Percentiles rank a stretch among this genome's conserved stretches.
These are phyloP conservation scores for Plasmodium reichenowi DNA, from an alignment of 169 alveolate genomes.

Conservation along the genomic window DNA sequence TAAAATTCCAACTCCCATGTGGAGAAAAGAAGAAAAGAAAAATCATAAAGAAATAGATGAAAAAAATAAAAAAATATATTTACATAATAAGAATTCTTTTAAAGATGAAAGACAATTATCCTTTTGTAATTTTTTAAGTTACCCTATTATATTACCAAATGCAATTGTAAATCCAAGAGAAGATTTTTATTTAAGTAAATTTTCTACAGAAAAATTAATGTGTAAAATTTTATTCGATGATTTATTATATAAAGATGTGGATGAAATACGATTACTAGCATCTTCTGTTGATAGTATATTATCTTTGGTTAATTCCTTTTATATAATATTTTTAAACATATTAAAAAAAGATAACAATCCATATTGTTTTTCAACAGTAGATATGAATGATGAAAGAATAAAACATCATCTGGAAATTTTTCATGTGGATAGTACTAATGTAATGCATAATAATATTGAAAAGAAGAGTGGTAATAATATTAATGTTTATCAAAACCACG, in stretches of 20 bases:
- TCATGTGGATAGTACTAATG: too few relatives aligned
- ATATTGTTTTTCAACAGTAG: constrained; percentile 69
- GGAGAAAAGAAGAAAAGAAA: not conserved
- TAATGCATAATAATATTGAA: too few relatives aligned
- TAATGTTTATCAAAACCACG: not conserved
- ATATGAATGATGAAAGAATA: constrained; percentile 45
- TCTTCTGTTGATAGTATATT: constrained; percentile 58
- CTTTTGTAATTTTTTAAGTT: constrained; percentile 49
- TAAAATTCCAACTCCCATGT: not conserved
- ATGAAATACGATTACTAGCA: constrained; percentile 65
- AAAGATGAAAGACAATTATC: constrained; percentile 5
- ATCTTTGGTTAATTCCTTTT: constrained; percentile 63
- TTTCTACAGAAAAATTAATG: constrained; percentile 47
- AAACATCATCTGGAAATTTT: not conserved
- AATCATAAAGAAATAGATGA: not conserved
- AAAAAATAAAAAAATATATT: not conserved
- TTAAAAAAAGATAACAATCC: constrained; percentile 44
- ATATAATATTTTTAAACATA: constrained; percentile 73
- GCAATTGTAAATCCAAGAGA: constrained; percentile 33
- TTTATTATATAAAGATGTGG: constrained; percentile 57
- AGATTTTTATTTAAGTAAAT: constrained; percentile 55
- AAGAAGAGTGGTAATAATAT: too few relatives aligned
- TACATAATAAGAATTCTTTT: too few relatives aligned
- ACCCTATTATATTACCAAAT: constrained; percentile 70
- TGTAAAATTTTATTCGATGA: constrained; percentile 32